Percentiles rank a stretch among this genome's conserved stretches.
phyloP scores from a whole-genome alignment of 2,329 filamentous ascomycete species.

The Paecilomyces sp. region DNA sequence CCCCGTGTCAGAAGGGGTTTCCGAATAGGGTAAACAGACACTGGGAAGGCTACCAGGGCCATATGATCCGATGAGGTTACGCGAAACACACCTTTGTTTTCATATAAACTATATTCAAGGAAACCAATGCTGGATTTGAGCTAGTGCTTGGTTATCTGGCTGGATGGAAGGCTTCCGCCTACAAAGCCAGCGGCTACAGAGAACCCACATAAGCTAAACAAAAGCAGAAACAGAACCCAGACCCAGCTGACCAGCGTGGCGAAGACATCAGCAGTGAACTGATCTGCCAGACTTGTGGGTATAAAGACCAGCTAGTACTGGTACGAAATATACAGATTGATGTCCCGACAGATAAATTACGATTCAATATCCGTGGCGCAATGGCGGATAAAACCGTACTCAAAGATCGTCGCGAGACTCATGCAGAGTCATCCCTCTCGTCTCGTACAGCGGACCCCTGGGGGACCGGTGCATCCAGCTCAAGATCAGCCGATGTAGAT shows the following conservation, averaged over 20 bases:
- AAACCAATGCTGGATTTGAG: background rate
- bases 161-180: background rate
- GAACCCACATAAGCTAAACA: background rate
- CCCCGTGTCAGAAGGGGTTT: background rate
- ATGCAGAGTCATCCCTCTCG: conserved; percentile 30
- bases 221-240: background rate
- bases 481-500: conserved; percentile 28
- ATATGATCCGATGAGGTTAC: background rate
- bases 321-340: background rate
- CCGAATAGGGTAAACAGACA: background rate
- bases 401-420: conserved; percentile 39
- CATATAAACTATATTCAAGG: background rate
- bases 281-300: background rate
- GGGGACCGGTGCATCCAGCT: conserved; percentile 30
- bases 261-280: background rate
- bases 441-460: conserved; percentile 34
- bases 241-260: background rate
- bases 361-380: conserved; percentile 26
- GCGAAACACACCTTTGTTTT: background rate
- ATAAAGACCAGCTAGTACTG: background rate
- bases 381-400: conserved; percentile 40
- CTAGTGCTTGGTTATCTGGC: background rate
- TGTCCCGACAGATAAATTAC: conserved; percentile 43
- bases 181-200: background rate
- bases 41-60: background rate